Conservation (phyloP, 768 basidiomycete genomes). For the Lepiota venenata region DNA sequence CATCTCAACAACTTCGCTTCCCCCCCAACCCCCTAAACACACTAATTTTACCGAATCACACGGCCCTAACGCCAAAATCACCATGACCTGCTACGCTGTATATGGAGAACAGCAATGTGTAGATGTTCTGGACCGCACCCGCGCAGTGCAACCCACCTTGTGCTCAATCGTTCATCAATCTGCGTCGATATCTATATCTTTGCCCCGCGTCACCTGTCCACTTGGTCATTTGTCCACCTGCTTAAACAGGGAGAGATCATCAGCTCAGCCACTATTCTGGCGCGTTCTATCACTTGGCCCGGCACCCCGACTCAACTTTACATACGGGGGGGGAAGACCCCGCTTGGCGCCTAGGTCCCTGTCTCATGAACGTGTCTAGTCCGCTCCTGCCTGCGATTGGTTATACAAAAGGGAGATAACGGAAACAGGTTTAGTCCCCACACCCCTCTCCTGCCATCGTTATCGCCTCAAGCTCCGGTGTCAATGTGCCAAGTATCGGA, state of each 20-base stretch:
- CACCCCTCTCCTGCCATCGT: not conserved
- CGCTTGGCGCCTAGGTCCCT: not conserved
- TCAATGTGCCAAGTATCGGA: not conserved
- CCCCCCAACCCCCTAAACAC: too few relatives aligned
- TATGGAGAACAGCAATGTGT: too few relatives aligned
- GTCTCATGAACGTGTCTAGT: not conserved
- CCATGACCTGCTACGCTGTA: not conserved
- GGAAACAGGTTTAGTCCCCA: too few relatives aligned
- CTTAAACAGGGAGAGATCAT: not conserved
- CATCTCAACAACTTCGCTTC: not conserved
- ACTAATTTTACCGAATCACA: not conserved
- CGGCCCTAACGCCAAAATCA: not conserved
- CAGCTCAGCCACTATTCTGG: not conserved
- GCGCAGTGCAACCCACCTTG: not conserved
- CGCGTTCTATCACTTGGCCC: not conserved
- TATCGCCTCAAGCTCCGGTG: not conserved
- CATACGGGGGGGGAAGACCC: conserved; percentile 3
- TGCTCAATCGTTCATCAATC: conserved; percentile 4
- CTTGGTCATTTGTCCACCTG: not conserved
- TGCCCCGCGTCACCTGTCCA: not conserved
- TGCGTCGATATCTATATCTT: not conserved
- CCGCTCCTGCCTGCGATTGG: too few relatives aligned
- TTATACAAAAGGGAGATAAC: too few relatives aligned
- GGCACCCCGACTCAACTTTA: not conserved
- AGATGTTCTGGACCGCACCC: not conserved